Evolutionary conservation across 768 basidiomycete genomes (phyloP).

Genomic region (Suillus decipiens): DNA sequence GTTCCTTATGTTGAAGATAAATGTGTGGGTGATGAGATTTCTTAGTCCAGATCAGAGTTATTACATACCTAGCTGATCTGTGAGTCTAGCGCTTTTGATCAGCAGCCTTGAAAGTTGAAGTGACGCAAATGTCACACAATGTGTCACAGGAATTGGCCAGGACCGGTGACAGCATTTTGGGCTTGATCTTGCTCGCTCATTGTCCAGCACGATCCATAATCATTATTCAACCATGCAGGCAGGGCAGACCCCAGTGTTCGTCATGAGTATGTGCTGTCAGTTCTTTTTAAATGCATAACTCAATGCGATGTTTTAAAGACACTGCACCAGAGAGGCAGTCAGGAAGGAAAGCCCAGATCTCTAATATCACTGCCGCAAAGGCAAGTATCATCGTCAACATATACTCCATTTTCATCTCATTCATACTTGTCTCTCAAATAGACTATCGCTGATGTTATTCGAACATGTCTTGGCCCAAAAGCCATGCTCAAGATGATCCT

Average conservation of each 20-base stretch:
- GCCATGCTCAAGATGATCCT: conserved; percentile 99
- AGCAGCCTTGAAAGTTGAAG: no score
- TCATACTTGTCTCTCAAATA: conserved; percentile 30
- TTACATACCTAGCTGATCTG: neutral
- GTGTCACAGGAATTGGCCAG: neutral
- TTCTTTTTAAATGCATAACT: neutral
- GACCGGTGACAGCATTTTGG: neutral
- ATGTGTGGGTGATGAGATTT: neutral
- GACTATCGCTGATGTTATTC: conserved; percentile 98
- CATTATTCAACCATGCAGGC: conserved; percentile 21
- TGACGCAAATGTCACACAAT: neutral
- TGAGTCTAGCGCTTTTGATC: no score
- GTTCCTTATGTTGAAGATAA: conserved; percentile 3
- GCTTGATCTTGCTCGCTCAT: neutral
- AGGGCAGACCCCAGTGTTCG: conserved; percentile 78
- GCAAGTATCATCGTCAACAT: conserved; percentile 39
- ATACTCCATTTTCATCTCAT: conserved; percentile 4
- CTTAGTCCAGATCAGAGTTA: neutral
- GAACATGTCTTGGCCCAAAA: conserved; percentile 96
- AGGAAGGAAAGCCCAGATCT: conserved; percentile 93
- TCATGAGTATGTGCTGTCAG: conserved; percentile 61
- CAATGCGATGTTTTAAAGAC: conserved; percentile 49
- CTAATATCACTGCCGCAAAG: conserved; percentile 97
- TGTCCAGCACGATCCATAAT: neutral
- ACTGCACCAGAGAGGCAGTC: conserved; percentile 92